Evolutionary conservation across 495 filamentous ascomycete genomes (phyloP), one percentile per base, ranked within the genome.

Genomic region (Glutinoglossum americanum): DNA sequence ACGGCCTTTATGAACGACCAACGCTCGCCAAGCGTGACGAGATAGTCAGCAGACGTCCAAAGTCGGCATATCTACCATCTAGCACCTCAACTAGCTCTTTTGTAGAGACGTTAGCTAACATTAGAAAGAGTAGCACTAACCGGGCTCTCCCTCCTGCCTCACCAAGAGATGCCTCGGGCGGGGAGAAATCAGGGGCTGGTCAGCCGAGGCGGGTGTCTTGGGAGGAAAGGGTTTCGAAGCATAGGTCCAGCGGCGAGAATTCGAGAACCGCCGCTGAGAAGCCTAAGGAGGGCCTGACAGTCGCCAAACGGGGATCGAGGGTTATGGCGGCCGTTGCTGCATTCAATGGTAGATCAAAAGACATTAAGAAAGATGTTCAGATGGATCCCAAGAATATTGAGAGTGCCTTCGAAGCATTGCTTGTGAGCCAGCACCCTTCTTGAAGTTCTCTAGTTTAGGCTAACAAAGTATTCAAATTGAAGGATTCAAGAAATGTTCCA

Each of bases 401-500:
- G 55, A 68, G 66, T 56, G 74, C 77, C 54, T 79, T 84, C 59
- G 81, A 84, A 62, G 75, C 68, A 23, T 86, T 85, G 76, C 64
- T 85, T 53, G 67, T 69, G 56, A 59, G 66, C 27, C 5, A 25
- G 11, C 28, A n/a, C 41, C 23, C 5, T 23, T 17, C 21, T 56
- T 17, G n/a, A 11, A 13, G 39, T 56, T 54, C 0, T 19, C 47
- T 15, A 48, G 11, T 25, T 30, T 30, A 4, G 9, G 23, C 41
- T 47, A 33, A 51, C 28, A 41, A 1, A 59, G 17, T 17, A 49
- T 55, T 11, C 26, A n/a, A 33, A 4, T 0, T 51, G 26, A 39
- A 69, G 67, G 85, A 94, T 69, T 79, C 86, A 30, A 76, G 88
- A 57, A 93, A 96, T 65, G 89, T 98, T 55, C 89, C 92, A 21